Conservation (phyloP, 805 yeast genomes). For the Kuraishia molischiana region DNA sequence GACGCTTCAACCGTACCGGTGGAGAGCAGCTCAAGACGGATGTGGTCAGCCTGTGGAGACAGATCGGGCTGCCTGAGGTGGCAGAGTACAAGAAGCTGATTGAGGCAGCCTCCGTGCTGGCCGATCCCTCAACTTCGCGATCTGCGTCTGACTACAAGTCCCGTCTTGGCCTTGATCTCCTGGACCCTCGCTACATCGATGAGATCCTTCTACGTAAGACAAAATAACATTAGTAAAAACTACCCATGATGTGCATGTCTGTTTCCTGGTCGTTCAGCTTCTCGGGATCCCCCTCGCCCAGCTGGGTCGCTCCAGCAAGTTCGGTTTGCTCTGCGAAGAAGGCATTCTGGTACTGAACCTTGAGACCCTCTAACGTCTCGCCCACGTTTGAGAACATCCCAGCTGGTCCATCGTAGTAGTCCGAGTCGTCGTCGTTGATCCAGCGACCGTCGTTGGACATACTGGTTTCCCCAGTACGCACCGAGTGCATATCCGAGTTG, state of each 20-base stretch:
- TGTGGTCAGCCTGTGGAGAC: slow-evolving; percentile 18
- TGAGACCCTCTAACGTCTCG: slow-evolving; percentile 41
- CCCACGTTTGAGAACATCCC: slow-evolving; percentile 59
- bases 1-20: slow-evolving; percentile 23
- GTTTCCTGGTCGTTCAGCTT: not conserved
- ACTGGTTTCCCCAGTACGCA: slow-evolving; percentile 7
- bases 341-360: slow-evolving; percentile 9
- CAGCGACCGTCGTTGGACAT: slow-evolving; percentile 29
- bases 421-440: slow-evolving; percentile 37
- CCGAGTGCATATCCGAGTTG: slow-evolving; percentile 1
- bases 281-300: not conserved
- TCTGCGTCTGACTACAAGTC: not conserved
- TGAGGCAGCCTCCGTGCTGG: slow-evolving; percentile 10
- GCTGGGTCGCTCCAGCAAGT: not conserved
- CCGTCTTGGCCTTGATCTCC: not conserved
- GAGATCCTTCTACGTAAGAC: not conserved
- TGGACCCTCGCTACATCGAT: not conserved
- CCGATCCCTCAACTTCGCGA: not conserved
- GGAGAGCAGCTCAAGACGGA: slow-evolving; percentile 24
- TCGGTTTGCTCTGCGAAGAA: not conserved
- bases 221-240: slow-evolving; percentile 1
- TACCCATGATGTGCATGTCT: slow-evolving; percentile 2
- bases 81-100: slow-evolving; percentile 10
- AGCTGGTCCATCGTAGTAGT: slow-evolving; percentile 53
- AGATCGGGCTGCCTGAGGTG: slow-evolving; percentile 13